Evolutionary conservation across 2,329 filamentous ascomycete species (phyloP).

Genomic region (Fusarium coffeatum): DNA sequence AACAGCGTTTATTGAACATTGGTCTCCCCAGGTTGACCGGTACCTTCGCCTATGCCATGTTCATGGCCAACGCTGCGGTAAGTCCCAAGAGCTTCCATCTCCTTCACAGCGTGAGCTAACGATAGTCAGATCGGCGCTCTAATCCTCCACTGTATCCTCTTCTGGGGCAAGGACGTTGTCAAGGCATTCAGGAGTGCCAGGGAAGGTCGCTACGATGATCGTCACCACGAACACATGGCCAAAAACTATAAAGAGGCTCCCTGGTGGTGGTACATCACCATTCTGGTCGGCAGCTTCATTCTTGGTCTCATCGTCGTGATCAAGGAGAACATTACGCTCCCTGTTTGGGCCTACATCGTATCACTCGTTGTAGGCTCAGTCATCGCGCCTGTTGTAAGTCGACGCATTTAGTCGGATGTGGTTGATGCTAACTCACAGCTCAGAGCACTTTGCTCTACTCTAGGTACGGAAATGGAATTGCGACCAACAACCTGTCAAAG

Average conservation of each 20-base stretch:
- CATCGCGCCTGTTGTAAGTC: slow-evolving; percentile 62
- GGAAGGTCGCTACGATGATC: slow-evolving; percentile 58
- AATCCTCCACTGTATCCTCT: slow-evolving; percentile 63
- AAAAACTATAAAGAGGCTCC: slow-evolving; percentile 64
- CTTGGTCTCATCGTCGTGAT: slow-evolving; percentile 60
- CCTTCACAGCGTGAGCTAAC: neutral
- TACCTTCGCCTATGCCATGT: slow-evolving; percentile 63
- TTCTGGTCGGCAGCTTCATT: slow-evolving; percentile 59
- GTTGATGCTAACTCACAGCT: neutral
- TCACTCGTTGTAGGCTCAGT: slow-evolving; percentile 57
- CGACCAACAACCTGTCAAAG: slow-evolving; percentile 69
- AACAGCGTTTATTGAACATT: slow-evolving; percentile 53
- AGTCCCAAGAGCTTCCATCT: slow-evolving; percentile 41
- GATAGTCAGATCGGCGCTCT: slow-evolving; percentile 64
- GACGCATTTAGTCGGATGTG: too few species aligned
- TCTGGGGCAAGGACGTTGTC: slow-evolving; percentile 66
- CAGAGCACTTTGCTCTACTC: slow-evolving; percentile 65
- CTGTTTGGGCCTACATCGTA: slow-evolving; percentile 61
- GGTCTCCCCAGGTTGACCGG: slow-evolving; percentile 62
- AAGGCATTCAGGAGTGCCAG: slow-evolving; percentile 60
- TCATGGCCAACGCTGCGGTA: slow-evolving; percentile 68
- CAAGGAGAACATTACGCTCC: slow-evolving; percentile 60
- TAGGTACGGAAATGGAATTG: slow-evolving; percentile 67
- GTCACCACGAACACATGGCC: slow-evolving; percentile 64
- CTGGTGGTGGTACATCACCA: slow-evolving; percentile 59